Evolutionary conservation across 2,329 filamentous ascomycete genomes (phyloP).

Genomic region (Lachnellula cervina): DNA sequence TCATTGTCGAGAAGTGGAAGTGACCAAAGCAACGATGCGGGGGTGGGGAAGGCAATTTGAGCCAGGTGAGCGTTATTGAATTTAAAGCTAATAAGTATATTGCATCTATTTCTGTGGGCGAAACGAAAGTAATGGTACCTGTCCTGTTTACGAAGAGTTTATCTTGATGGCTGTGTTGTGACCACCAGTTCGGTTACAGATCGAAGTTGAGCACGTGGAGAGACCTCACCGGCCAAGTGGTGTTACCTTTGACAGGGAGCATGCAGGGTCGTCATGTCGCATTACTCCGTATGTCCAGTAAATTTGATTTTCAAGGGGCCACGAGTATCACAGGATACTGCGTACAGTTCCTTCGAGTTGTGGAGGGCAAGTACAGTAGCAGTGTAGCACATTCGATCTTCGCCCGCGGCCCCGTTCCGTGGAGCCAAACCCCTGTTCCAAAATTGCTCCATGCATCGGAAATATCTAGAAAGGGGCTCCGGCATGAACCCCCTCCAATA

Average conservation of each 20-base stretch:
- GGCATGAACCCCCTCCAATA: not conserved
- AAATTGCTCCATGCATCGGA: not conserved
- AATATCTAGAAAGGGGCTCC: not conserved
- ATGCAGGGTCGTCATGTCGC: not conserved
- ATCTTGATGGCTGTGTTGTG: too few relatives aligned
- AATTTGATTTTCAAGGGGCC: not conserved
- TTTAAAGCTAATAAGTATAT: not conserved
- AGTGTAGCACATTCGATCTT: not conserved
- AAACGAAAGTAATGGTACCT: too few relatives aligned
- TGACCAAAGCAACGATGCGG: slow-evolving; percentile 5
- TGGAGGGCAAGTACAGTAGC: too few relatives aligned
- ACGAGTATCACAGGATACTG: too few relatives aligned
- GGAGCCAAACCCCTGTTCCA: too few relatives aligned
- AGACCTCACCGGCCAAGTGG: not conserved
- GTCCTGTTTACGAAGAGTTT: too few relatives aligned
- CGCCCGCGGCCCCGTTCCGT: too few relatives aligned
- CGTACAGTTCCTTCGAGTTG: too few relatives aligned
- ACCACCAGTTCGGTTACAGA: not conserved
- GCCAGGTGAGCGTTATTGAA: not conserved
- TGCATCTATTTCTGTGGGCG: not conserved
- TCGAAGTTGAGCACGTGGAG: not conserved
- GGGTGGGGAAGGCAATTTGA: slow-evolving; percentile 18
- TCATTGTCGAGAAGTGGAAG: slow-evolving; percentile 2
- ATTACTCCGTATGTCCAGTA: too few relatives aligned
- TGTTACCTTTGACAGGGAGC: not conserved